These are phyloP conservation scores for Neotropicomus parvogracilis DNA, from an alignment of 1,284 basidiomycete species.

Conservation along the genomic window DNA sequence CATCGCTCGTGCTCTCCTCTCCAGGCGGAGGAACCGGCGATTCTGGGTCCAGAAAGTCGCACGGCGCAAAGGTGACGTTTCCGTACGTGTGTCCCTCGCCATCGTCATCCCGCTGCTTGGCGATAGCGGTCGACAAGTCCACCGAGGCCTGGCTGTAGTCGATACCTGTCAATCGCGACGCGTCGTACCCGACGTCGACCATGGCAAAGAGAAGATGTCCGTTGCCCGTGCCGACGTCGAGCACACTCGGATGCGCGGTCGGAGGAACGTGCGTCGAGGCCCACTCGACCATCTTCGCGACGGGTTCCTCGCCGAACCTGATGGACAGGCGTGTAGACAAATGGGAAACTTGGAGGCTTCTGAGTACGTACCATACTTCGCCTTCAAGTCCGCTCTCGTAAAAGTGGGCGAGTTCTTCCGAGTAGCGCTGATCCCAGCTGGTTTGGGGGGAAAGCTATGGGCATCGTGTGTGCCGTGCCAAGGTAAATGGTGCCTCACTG, in stretches of 20 bases:
- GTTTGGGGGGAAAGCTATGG: background rate
- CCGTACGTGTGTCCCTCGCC: conserved; percentile 16
- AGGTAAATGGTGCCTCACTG: conserved; percentile 39
- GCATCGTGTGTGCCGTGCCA: background rate
- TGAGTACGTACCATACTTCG: conserved; percentile 70
- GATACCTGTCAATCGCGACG: conserved; percentile 60
- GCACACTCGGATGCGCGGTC: conserved; percentile 43
- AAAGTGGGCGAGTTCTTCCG: conserved; percentile 72
- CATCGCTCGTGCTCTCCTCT: conserved; percentile 20
- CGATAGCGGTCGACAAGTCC: conserved; percentile 52
- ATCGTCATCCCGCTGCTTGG: conserved; percentile 36
- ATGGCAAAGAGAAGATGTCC: conserved; percentile 80
- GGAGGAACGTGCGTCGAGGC: conserved; percentile 48
- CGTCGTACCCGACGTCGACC: conserved; percentile 60
- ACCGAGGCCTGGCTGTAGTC: conserved; percentile 82
- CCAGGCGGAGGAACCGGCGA: conserved; percentile 37
- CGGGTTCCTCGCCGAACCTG: conserved; percentile 83
- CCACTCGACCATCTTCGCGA: conserved; percentile 82
- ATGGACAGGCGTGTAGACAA: background rate
- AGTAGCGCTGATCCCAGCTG: conserved; percentile 73
- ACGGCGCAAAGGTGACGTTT: conserved; percentile 48
- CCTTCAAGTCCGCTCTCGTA: conserved; percentile 84
- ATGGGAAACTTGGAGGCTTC: background rate
- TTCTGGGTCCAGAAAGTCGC: conserved; percentile 58
- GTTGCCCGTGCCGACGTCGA: conserved; percentile 84